Evolutionary conservation across 75 land plant genomes (phyloP), one percentile per base, ranked within the genome.

Genomic region (Cunninghamia lanceolata): DNA sequence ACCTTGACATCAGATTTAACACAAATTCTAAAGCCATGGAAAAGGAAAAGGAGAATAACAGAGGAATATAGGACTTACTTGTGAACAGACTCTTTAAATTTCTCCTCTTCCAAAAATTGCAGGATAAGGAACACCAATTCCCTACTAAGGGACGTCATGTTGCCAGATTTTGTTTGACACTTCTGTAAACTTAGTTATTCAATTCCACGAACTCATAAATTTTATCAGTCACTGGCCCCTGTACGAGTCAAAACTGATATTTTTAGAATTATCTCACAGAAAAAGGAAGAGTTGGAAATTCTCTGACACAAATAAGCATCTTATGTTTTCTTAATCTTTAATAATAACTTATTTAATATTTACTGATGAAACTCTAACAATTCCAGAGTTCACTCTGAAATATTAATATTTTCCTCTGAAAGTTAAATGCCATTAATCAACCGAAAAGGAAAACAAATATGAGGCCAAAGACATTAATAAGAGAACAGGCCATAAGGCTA

Each of bases 31-130:
- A 74, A 85, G 28, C 40, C 1, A 50, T 45, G 79, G 36, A 19
- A 84, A 74, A 86, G 36, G 19, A 66, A 50, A 47, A 86, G 38
- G 15, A 2, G 43, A 45, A 39, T 13, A 43, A 56, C 32, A 13
- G 32, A n/a, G 14, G 10, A 42, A 83, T 19, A 85, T 14, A 32
- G 14, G 14, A 78, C 94, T 93, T 84, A 94, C 95, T 88, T 94
- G 87, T 94, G 95, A 30, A 94, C 95, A 1, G 94, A 91, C 86
- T 94, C 95, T 86, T 93, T 94, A 86, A 94, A 94, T 85, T 94
- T 94, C 86, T 94, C 95, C 91, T 94, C 95, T 14, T 94, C 95
- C 17, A 94, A 84, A 84, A 94, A 94, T 88, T 94, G 95, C 83
- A 94, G 86, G 39, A 94, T 94, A 71, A 94, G 93, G 84, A 94